A percentile compares a stretch with the other conserved stretches of the same genome.
Evolutionary conservation across 176 grass and related monocot genomes (phyloP).

Genomic region (Echinochloa phyllopogon): DNA sequence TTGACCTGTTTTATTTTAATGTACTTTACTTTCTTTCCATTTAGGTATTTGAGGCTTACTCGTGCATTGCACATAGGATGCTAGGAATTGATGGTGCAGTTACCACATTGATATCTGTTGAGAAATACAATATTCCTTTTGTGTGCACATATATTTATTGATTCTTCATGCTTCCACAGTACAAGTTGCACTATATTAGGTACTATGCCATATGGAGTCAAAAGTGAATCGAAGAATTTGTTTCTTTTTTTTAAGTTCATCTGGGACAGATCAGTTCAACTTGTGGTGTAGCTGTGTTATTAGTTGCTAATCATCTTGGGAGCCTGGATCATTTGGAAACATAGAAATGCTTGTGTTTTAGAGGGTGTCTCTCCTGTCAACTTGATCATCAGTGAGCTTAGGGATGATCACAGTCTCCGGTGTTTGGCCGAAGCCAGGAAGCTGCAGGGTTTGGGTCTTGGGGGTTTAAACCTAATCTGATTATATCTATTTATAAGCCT

Average conservation of each 20-base stretch:
- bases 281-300: not conserved
- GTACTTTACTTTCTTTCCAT: not conserved
- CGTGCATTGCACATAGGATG: not conserved
- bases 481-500: too few relatives aligned
- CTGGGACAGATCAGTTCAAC: not conserved
- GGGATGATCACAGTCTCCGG: too few relatives aligned
- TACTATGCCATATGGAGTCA: slow-evolving; percentile 8
- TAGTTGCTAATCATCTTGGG: too few relatives aligned
- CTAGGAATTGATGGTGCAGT: slow-evolving; percentile 10
- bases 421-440: too few relatives aligned
- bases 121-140: not conserved
- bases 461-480: too few relatives aligned
- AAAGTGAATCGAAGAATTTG: slow-evolving; percentile 4
- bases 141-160: not conserved
- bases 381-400: too few relatives aligned
- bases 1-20: slow-evolving; percentile 9
- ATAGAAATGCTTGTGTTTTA: too few relatives aligned
- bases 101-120: not conserved
- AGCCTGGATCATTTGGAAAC: too few relatives aligned
- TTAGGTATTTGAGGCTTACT: slow-evolving; percentile 18
- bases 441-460: too few relatives aligned
- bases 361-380: too few relatives aligned
- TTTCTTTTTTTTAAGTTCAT: slow-evolving; percentile 25
- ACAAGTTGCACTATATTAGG: not conserved
- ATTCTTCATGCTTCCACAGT: slow-evolving; percentile 41